Conservation (phyloP, 2,329 filamentous ascomycete genomes). For the Verticillium dahliae region DNA sequence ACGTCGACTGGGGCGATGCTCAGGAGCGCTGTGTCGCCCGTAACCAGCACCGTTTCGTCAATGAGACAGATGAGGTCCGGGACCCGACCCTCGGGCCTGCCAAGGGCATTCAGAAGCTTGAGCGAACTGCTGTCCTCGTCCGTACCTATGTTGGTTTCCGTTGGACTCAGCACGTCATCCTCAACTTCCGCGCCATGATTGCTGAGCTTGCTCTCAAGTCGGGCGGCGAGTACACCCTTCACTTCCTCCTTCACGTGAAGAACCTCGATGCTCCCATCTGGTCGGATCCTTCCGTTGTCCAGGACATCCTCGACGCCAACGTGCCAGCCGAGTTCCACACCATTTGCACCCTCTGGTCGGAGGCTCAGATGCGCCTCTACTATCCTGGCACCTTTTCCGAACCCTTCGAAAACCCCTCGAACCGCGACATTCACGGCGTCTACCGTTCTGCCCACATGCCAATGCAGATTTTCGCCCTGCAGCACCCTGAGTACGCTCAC, state of each 20-base stretch:
- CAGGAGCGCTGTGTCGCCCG: slow-evolving; percentile 47
- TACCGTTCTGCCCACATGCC: slow-evolving; percentile 60
- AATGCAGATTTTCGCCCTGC: slow-evolving; percentile 56
- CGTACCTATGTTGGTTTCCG: slow-evolving; percentile 74
- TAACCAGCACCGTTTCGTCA: slow-evolving; percentile 58
- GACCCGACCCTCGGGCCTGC: slow-evolving; percentile 2
- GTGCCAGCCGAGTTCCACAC: slow-evolving; percentile 70
- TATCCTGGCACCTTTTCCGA: slow-evolving; percentile 68
- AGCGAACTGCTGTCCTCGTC: slow-evolving; percentile 69
- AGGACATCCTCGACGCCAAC: slow-evolving; percentile 61
- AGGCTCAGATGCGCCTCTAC: slow-evolving; percentile 73
- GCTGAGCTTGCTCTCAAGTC: slow-evolving; percentile 71
- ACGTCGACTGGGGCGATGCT: slow-evolving; percentile 47
- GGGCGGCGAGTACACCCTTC: slow-evolving; percentile 74
- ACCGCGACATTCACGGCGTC: slow-evolving; percentile 59
- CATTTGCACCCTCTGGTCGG: slow-evolving; percentile 78
- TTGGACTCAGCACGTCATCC: slow-evolving; percentile 70
- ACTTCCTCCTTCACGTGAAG: slow-evolving; percentile 81
- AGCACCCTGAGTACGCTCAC: slow-evolving; percentile 58
- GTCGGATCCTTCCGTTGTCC: slow-evolving; percentile 68
- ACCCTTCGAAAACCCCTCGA: slow-evolving; percentile 51
- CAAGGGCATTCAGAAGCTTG: slow-evolving; percentile 31
- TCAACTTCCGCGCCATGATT: slow-evolving; percentile 77
- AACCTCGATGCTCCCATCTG: slow-evolving; percentile 74
- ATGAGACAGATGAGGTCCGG: slow-evolving; percentile 24